phyloP scores from a whole-genome alignment of 352 stramenopile species.

The Phytopythium ostracodes region DNA sequence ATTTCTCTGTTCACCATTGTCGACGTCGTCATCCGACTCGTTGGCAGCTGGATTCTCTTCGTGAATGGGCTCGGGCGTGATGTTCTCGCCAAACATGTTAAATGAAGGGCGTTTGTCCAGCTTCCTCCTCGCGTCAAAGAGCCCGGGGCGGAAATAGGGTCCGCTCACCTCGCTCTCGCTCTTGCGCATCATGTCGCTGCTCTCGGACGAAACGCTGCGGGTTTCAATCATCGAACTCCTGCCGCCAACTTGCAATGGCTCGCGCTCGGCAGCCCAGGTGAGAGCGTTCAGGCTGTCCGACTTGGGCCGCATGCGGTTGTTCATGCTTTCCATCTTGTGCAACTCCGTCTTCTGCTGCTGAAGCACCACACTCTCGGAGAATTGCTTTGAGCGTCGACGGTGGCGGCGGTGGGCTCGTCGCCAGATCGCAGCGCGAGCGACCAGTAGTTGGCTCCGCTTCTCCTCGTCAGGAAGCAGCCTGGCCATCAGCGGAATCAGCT shows the following conservation, averaged over 20 bases:
- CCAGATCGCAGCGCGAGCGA: constrained; percentile 58
- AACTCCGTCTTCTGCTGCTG: constrained; percentile 54
- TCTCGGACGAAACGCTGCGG: constrained; percentile 10
- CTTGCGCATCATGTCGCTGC: constrained; percentile 10
- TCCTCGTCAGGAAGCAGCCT: constrained; percentile 58
- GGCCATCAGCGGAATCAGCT: constrained; percentile 74
- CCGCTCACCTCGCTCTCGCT: constrained; percentile 17
- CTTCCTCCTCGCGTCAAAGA: constrained; percentile 57
- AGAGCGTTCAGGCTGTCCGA: constrained; percentile 34
- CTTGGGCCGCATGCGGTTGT: constrained; percentile 37
- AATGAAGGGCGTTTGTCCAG: constrained; percentile 62
- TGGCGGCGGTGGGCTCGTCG: constrained; percentile 53
- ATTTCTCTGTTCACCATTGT: not conserved
- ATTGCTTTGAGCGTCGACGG: constrained; percentile 72
- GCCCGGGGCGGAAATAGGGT: constrained; percentile 20
- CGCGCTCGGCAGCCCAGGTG: constrained; percentile 20
- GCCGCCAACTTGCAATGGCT: constrained; percentile 11
- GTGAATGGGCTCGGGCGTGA: constrained; percentile 47
- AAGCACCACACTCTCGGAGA: constrained; percentile 68
- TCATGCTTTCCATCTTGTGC: constrained; percentile 19
- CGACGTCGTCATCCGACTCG: constrained; percentile 44
- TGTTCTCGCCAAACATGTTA: constrained; percentile 51
- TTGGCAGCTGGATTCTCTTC: constrained; percentile 54
- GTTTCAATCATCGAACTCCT: constrained; percentile 42
- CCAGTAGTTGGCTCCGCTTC: constrained; percentile 59